Evolutionary conservation across 192 early-diverging fungal genomes (phyloP).

Genomic region (Chytriomyces hyalinus): DNA sequence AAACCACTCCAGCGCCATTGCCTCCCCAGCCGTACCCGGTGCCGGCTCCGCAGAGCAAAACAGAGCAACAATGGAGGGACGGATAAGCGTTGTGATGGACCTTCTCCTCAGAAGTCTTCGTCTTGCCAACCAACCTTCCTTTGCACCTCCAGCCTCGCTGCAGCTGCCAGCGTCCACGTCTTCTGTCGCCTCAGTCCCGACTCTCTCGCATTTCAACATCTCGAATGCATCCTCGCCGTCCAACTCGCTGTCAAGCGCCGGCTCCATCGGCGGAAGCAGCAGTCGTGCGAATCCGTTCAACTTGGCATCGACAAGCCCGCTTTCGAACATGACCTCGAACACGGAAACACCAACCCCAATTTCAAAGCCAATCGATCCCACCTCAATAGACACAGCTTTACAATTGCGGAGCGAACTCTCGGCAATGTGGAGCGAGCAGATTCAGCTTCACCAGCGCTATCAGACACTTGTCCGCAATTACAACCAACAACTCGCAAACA

Average conservation of each 20-base stretch:
- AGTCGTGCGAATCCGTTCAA: background rate
- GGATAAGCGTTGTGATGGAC: constrained; percentile 11
- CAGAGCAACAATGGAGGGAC: constrained; percentile 18
- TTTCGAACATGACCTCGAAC: background rate
- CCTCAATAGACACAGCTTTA: background rate
- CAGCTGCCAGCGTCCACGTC: background rate
- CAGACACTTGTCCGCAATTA: background rate
- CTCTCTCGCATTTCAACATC: background rate
- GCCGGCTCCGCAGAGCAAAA: background rate
- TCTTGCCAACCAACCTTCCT: background rate
- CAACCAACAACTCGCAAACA: background rate
- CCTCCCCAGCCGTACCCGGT: background rate
- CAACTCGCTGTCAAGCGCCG: background rate
- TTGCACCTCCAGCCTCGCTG: background rate
- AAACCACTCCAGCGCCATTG: background rate
- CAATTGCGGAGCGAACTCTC: background rate
- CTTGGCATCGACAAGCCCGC: background rate
- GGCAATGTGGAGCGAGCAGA: background rate
- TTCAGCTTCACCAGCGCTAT: background rate
- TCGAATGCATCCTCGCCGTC: background rate
- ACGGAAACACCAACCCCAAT: background rate
- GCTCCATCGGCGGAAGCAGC: background rate
- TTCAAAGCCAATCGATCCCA: background rate
- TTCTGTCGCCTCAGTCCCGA: too few species aligned
- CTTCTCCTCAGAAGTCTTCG: constrained; percentile 7